Base-by-base conservation (phyloP, 306 rosid species). In the Morella rubra region DNA sequence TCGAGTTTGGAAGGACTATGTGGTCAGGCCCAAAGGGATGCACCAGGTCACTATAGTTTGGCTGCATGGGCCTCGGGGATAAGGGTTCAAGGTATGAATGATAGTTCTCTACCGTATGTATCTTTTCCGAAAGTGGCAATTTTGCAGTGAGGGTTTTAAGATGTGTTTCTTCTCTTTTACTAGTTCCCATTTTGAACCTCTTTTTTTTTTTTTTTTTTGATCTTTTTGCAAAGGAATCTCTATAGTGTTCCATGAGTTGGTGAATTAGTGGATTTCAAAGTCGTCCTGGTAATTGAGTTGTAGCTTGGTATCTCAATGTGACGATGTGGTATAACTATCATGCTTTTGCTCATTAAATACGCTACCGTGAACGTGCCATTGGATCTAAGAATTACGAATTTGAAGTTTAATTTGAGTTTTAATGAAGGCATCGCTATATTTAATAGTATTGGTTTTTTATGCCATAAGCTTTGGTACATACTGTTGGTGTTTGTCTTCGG, bases 1-100 rank as follows among this genome's bases (percentile, higher is more conserved):
- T 89, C 62, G 97, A 93, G 84, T 93, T 93, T 78, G 98, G 98
- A 75, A 88, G 96, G 90, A 93, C 98, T 88, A 93, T 84, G 98
- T 93, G 81, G 93, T 93, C 65, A 93, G 93, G 77, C 97, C 98
- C 24, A 93, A 80, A 89, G 98, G 91, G 79, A 86, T 59, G 77
- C 98, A 93, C 79, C 98, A 91, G 68, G 97, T 93, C 18, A 93
- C 98, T 69, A 90, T 93, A 80, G 96, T 93, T 84, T 93, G 98
- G 98, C 81, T 93, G 10, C 98, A 93, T 74, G 98, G 98, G 97
- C 83, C 85, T 89, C 77, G 97, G 98, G 67, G 98, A 93, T 76
- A 89, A 93, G 71, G 98, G 98, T 53, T 88, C 97, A 69, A 93
- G 97, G 98, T 93, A 84, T 76, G 66, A 55, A 47, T 41, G 65